phyloP scores from a whole-genome alignment of 2,329 filamentous ascomycete genomes.

The Alternaria sp. region DNA sequence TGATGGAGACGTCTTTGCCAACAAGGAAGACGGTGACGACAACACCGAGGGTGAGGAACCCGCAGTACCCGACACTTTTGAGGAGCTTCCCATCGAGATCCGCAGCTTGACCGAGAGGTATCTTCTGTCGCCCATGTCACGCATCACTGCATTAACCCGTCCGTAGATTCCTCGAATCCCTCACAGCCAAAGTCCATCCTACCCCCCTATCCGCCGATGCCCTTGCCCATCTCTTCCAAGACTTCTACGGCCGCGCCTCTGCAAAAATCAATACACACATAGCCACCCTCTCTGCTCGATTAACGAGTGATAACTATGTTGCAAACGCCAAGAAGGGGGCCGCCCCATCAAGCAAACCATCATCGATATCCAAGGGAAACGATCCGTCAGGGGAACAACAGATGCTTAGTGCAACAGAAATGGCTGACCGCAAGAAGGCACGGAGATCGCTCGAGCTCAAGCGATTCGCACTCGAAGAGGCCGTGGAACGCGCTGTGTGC shows the following conservation, averaged over 20 bases:
- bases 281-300: conserved; percentile 75
- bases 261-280: conserved; percentile 88
- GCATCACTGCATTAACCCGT: conserved; percentile 1
- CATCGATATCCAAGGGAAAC: conserved; percentile 47
- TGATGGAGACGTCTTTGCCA: conserved; percentile 53
- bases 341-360: conserved; percentile 46
- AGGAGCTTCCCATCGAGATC: conserved; percentile 93
- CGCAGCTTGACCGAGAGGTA: conserved; percentile 89
- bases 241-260: conserved; percentile 86
- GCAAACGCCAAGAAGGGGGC: conserved; percentile 51
- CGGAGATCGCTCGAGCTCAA: conserved; percentile 82
- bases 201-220: conserved; percentile 83
- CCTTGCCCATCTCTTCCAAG: conserved; percentile 87
- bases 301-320: conserved; percentile 69
- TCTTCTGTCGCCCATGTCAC: not conserved
- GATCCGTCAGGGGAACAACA: conserved; percentile 68
- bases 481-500: conserved; percentile 85
- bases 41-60: conserved; percentile 22
- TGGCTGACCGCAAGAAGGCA: conserved; percentile 79
- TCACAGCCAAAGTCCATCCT: conserved; percentile 85
- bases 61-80: conserved; percentile 71
- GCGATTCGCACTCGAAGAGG: conserved; percentile 80
- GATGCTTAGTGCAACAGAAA: conserved; percentile 89
- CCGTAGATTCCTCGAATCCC: conserved; percentile 83
- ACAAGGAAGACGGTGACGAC: conserved; percentile 47